Evolutionary conservation across 2,329 filamentous ascomycete species (phyloP).

Genomic region (Zasmidium angulare): DNA sequence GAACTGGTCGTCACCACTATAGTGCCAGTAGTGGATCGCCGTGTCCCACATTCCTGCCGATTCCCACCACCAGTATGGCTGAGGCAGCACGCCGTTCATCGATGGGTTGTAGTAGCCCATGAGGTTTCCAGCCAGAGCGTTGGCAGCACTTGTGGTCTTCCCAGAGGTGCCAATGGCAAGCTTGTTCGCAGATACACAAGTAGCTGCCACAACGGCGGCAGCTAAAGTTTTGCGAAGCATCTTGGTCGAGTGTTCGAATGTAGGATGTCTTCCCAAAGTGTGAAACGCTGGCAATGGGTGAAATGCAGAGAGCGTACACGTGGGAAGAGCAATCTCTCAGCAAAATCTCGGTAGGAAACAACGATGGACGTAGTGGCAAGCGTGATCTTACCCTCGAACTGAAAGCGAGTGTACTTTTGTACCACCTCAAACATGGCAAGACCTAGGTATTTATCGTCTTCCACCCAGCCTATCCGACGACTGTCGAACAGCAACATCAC

Average conservation of each 20-base stretch:
- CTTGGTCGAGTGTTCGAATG: background rate
- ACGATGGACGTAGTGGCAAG: background rate
- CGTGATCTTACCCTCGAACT: background rate
- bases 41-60: constrained; percentile 65
- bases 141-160: background rate
- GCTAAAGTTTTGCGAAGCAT: background rate
- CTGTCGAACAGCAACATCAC: background rate
- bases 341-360: background rate
- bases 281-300: no score
- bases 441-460: background rate
- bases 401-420: background rate
- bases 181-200: background rate
- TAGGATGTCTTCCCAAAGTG: no score
- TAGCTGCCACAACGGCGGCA: background rate
- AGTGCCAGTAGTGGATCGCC: constrained; percentile 68
- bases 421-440: background rate
- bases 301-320: background rate
- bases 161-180: background rate
- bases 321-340: background rate
- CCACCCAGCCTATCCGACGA: background rate
- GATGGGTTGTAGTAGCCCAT: constrained; percentile 1
- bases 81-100: background rate
- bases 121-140: background rate
- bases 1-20: constrained; percentile 62
- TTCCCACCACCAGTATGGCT: constrained; percentile 58